Conservation (phyloP, 306 rosid genomes). For the Gillenia trifoliata region DNA sequence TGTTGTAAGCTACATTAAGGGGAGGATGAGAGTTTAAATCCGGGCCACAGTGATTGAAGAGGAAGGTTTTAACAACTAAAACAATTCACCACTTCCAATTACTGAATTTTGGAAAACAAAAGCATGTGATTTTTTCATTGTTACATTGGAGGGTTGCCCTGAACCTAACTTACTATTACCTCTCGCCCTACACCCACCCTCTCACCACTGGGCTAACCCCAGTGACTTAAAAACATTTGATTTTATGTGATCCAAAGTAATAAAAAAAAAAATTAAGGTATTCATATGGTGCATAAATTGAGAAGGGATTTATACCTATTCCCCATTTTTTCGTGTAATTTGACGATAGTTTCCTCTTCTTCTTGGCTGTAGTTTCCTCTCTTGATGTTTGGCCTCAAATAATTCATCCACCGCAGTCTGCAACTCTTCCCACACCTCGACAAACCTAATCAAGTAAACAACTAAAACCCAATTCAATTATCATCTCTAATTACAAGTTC, state of each 20-base stretch:
- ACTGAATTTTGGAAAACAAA: not conserved
- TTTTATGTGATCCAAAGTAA: not conserved
- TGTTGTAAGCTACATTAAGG: not conserved
- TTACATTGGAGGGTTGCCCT: not conserved
- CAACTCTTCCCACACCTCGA: slow-evolving; percentile 72
- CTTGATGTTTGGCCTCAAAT: slow-evolving; percentile 50
- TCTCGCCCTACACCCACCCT: not conserved
- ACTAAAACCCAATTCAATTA: not conserved
- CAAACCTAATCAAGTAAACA: slow-evolving; percentile 28
- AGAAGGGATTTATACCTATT: slow-evolving; percentile 32
- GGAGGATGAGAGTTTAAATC: not conserved
- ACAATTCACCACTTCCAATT: not conserved
- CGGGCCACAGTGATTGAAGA: not conserved
- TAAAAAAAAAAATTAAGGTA: no score
- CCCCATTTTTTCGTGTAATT: slow-evolving; percentile 33
- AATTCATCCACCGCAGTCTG: slow-evolving; percentile 66
- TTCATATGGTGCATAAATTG: not conserved
- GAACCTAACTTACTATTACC: not conserved
- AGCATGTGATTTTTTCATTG: not conserved
- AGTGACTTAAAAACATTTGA: not conserved
- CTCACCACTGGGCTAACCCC: not conserved
- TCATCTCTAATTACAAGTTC: not conserved
- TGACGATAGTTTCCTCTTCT: slow-evolving; percentile 53
- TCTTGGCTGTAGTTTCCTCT: slow-evolving; percentile 51
- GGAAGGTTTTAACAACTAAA: not conserved